phyloP scores from a whole-genome alignment of 2,329 filamentous ascomycete species.

The Colletotrichum navitas region DNA sequence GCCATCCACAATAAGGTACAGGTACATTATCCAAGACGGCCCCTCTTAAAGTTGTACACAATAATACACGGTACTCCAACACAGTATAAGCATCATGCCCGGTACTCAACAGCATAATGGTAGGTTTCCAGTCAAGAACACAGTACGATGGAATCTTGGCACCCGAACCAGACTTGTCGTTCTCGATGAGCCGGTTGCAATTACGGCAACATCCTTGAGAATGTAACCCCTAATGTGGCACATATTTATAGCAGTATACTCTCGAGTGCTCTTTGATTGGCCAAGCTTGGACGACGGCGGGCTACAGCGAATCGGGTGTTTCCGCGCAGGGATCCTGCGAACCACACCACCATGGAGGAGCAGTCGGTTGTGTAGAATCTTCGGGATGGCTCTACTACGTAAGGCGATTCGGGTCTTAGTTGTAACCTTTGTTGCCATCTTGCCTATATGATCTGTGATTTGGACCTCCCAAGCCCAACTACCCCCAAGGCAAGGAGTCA shows the following conservation, averaged over 20 bases:
- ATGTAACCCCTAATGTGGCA: conserved; percentile 12
- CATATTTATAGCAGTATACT: conserved; percentile 26
- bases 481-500: conserved; percentile 1
- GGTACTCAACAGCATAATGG: no score
- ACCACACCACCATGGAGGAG: conserved; percentile 17
- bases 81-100: no score
- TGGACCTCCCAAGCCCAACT: neutral
- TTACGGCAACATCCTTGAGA: conserved; percentile 21
- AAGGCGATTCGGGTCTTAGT: neutral
- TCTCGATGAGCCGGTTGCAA: conserved; percentile 7
- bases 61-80: no score
- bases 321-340: conserved; percentile 23
- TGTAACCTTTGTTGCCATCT: conserved; percentile 3
- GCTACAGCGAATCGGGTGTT: conserved; percentile 35
- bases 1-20: neutral
- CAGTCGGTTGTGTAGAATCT: conserved; percentile 18
- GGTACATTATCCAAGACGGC: no score
- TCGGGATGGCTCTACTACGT: conserved; percentile 21
- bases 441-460: conserved; percentile 8
- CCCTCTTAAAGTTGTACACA: no score
- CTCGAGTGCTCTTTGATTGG: conserved; percentile 22
- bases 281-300: conserved; percentile 22
- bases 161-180: neutral
- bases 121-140: no score
- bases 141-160: neutral